Evolutionary conservation across 2,329 filamentous ascomycete genomes (phyloP).

Genomic region (Epichloe amarillans): DNA sequence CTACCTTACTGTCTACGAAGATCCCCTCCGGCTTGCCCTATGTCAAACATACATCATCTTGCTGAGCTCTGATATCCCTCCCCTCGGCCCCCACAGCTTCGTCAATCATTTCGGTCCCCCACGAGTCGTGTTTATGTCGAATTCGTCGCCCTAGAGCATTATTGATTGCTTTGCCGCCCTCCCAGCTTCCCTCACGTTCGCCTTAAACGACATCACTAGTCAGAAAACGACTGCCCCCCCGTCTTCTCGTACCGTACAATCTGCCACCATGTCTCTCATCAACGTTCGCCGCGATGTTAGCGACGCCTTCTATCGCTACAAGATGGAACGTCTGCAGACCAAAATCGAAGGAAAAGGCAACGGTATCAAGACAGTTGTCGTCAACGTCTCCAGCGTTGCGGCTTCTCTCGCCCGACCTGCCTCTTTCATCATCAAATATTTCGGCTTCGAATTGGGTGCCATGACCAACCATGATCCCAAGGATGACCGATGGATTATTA

Average conservation of each 20-base stretch:
- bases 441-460: slow-evolving; percentile 95
- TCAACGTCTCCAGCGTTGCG: slow-evolving; percentile 91
- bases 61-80: slow-evolving; percentile 38
- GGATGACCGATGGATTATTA: slow-evolving; percentile 99
- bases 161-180: slow-evolving; percentile 10
- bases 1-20: slow-evolving; percentile 36
- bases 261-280: slow-evolving; percentile 82
- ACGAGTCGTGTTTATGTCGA: slow-evolving; percentile 24
- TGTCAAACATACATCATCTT: slow-evolving; percentile 40
- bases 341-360: slow-evolving; percentile 99
- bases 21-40: slow-evolving; percentile 36
- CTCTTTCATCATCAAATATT: slow-evolving; percentile 97
- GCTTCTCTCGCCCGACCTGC: slow-evolving; percentile 84
- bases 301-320: slow-evolving; percentile 99
- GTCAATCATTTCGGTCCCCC: slow-evolving; percentile 14
- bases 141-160: slow-evolving; percentile 13
- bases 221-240: background rate
- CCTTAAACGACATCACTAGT: background rate
- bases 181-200: slow-evolving; percentile 1
- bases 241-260: slow-evolving; percentile 6
- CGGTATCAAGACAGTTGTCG: slow-evolving; percentile 96
- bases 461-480: slow-evolving; percentile 96
- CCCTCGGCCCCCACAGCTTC: slow-evolving; percentile 25
- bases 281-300: slow-evolving; percentile 97
- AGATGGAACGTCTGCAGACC: slow-evolving; percentile 97